These are phyloP conservation scores for Crithidia brevicula DNA, from an alignment of 208 protist species.

Conservation along the genomic window DNA sequence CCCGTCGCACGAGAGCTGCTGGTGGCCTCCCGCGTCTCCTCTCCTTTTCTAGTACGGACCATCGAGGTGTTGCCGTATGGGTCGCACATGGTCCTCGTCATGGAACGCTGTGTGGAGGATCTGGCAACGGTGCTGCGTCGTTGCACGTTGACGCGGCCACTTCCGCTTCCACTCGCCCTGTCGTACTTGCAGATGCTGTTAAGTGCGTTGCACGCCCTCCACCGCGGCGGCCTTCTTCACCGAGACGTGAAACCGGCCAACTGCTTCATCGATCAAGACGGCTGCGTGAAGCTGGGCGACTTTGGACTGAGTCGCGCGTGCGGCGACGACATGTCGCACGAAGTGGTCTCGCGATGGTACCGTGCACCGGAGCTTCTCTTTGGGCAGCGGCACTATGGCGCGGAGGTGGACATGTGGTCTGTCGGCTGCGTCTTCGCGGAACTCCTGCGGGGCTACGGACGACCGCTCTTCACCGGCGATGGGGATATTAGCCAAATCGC, in stretches of 20 bases:
- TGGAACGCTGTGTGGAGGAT: conserved; percentile 79
- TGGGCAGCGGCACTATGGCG: conserved; percentile 93
- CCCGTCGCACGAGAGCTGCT: conserved; percentile 79
- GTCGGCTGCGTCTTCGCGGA: conserved; percentile 98
- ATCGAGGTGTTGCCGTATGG: conserved; percentile 74
- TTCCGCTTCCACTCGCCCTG: conserved; percentile 33
- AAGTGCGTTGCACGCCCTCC: conserved; percentile 63
- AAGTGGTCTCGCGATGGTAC: conserved; percentile 98
- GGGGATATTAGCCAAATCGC: conserved; percentile 86
- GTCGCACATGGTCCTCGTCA: conserved; percentile 69
- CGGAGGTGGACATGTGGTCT: conserved; percentile 96
- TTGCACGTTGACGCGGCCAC: conserved; percentile 31
- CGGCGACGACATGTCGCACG: conserved; percentile 94
- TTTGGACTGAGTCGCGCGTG: conserved; percentile 83
- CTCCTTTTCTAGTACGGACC: conserved; percentile 64
- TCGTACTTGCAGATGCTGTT: conserved; percentile 69
- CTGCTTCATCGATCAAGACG: conserved; percentile 68
- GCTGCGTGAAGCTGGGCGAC: conserved; percentile 94
- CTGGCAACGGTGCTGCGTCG: conserved; percentile 44
- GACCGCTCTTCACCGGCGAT: conserved; percentile 94
- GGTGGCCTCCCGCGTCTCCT: conserved; percentile 46
- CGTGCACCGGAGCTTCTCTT: conserved; percentile 98
- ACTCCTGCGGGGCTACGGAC: conserved; percentile 83
- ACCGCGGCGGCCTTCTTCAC: conserved; percentile 72
- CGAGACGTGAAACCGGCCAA: conserved; percentile 91